phyloP scores from a whole-genome alignment of 164 flowering plant species.

The Cinnamomum micranthum region DNA sequence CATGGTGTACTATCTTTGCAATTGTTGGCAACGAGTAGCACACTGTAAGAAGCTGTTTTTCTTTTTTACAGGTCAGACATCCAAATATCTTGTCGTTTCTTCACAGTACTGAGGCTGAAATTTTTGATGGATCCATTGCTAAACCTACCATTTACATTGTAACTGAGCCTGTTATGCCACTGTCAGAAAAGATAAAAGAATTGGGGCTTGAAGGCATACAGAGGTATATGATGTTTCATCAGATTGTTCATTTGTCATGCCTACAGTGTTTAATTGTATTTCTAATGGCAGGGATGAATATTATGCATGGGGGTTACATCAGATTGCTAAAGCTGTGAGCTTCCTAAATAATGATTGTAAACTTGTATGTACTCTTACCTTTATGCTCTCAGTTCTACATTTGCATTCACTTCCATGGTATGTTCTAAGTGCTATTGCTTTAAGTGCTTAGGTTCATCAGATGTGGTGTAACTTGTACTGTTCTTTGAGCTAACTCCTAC shows the following conservation, averaged over 20 bases:
- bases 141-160: slow-evolving; percentile 89
- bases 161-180: slow-evolving; percentile 95
- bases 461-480: no score
- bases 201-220: slow-evolving; percentile 85
- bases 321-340: slow-evolving; percentile 98
- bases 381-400: background rate
- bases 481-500: no score
- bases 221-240: slow-evolving; percentile 46
- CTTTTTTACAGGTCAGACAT: slow-evolving; percentile 82
- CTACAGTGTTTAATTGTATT: no score
- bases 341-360: slow-evolving; percentile 96
- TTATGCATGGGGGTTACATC: slow-evolving; percentile 93
- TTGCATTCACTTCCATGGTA: background rate
- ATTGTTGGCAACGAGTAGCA: background rate
- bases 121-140: slow-evolving; percentile 58
- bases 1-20: background rate
- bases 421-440: background rate
- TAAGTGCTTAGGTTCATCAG: no score
- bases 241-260: no score
- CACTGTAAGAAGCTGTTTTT: background rate
- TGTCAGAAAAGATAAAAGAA: slow-evolving; percentile 93
- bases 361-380: slow-evolving; percentile 53
- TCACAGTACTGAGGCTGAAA: slow-evolving; percentile 85
- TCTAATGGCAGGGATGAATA: slow-evolving; percentile 78
- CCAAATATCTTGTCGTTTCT: slow-evolving; percentile 96